A percentile compares a stretch with the other conserved stretches of the same genome.
phyloP scores from a whole-genome alignment of 306 rosid species.

The Fagus sylvatica region DNA sequence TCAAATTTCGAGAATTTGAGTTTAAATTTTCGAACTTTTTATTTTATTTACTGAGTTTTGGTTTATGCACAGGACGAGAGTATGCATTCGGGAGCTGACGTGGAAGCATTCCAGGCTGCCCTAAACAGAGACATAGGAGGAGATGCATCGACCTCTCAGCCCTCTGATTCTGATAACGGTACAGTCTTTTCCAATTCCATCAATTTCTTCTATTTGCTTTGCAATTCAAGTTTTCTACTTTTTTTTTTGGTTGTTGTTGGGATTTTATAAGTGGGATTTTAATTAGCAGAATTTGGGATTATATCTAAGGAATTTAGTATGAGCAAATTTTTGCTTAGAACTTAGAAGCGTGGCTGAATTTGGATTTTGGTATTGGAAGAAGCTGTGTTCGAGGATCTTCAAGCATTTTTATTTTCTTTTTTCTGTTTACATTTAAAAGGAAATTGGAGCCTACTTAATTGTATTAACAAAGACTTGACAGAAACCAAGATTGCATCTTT shows the following conservation, averaged over 20 bases:
- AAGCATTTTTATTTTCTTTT: background rate
- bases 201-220: background rate
- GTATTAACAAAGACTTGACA: background rate
- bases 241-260: background rate
- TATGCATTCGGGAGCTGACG: conserved; percentile 87
- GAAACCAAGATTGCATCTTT: background rate
- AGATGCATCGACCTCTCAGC: conserved; percentile 53
- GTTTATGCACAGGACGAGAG: conserved; percentile 62
- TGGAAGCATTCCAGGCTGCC: conserved; percentile 90
- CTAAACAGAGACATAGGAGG: conserved; percentile 79
- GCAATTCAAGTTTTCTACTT: background rate
- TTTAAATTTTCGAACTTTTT: conserved; percentile 7
- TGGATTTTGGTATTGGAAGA: background rate
- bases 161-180: conserved; percentile 61
- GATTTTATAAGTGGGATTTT: background rate
- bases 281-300: background rate
- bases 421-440: background rate
- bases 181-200: background rate
- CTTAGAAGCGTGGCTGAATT: background rate
- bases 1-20: conserved; percentile 1
- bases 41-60: background rate
- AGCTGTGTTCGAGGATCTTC: background rate
- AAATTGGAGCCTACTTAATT: background rate
- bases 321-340: too few relatives aligned
- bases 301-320: too few relatives aligned